Evolutionary conservation across 1,284 basidiomycete genomes (phyloP).

Genomic region (Ustilago nuda): DNA sequence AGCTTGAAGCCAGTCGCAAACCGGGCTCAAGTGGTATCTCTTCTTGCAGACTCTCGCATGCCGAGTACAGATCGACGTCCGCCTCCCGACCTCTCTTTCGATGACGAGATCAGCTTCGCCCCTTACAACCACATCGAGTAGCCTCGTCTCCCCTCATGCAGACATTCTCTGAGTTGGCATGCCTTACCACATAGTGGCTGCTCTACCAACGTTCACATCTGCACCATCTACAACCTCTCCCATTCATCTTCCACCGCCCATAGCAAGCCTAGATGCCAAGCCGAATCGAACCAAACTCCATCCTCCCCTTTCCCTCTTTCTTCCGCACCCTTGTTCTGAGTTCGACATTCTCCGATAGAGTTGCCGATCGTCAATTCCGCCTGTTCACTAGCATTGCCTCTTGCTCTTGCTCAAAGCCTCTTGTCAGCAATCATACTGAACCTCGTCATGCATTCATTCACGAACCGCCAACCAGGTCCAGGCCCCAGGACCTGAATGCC

Average conservation of each 20-base stretch:
- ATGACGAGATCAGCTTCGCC: not conserved
- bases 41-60: not conserved
- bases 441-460: constrained; percentile 15
- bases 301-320: not conserved
- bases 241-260: not conserved
- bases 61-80: constrained; percentile 19
- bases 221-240: not conserved
- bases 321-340: not conserved
- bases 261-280: constrained; percentile 21
- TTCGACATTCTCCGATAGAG: constrained; percentile 7
- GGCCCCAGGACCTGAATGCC: not conserved
- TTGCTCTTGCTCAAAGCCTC: not conserved
- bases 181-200: constrained; percentile 17
- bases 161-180: not conserved
- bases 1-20: not conserved
- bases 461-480: not conserved
- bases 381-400: not conserved
- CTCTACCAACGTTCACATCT: constrained; percentile 31
- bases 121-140: constrained; percentile 9
- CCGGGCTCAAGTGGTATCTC: not conserved
- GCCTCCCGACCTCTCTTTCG: constrained; percentile 6
- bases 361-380: not conserved
- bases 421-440: not conserved
- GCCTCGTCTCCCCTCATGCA: not conserved
- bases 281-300: constrained; percentile 14